Conservation (phyloP, 371 early-diverging fungal species). For the Rhizopus delemar region DNA sequence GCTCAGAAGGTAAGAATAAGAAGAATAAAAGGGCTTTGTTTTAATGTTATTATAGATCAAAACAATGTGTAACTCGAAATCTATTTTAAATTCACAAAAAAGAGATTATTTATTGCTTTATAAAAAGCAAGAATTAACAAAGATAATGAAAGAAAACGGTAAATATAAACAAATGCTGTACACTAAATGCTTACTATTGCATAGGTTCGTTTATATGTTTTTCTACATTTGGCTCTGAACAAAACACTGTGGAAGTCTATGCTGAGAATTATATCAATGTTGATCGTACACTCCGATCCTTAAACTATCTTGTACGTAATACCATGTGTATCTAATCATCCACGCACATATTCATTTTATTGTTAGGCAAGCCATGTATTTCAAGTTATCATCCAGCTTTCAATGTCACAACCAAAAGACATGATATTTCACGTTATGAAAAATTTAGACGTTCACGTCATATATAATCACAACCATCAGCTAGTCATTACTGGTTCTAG, state of each 20-base stretch:
- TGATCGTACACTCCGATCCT: conserved; percentile 71
- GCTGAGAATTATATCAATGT: conserved; percentile 74
- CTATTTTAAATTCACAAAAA: conserved; percentile 27
- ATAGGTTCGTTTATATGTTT: conserved; percentile 20
- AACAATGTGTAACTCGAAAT: conserved; percentile 29
- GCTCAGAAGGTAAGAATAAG: conserved; percentile 22
- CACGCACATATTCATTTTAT: not conserved
- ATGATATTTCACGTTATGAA: conserved; percentile 40
- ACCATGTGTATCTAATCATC: conserved; percentile 3
- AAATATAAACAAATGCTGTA: not conserved
- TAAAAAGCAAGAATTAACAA: conserved; percentile 24
- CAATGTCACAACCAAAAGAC: conserved; percentile 19
- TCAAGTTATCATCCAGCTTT: conserved; percentile 27
- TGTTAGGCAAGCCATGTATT: conserved; percentile 31
- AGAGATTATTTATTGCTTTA: conserved; percentile 29
- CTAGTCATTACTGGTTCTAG: conserved; percentile 59
- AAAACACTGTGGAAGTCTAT: conserved; percentile 54
- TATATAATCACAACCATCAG: conserved; percentile 28
- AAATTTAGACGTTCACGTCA: conserved; percentile 47
- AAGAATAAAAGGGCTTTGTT: not conserved
- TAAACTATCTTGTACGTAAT: conserved; percentile 68
- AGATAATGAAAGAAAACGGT: conserved; percentile 31
- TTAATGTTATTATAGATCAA: conserved; percentile 20
- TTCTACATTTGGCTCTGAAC: conserved; percentile 31
- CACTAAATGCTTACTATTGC: not conserved